Base-by-base conservation (phyloP, 2,329 filamentous ascomycete genomes). In the Parasarocladium wereldwijsianum region DNA sequence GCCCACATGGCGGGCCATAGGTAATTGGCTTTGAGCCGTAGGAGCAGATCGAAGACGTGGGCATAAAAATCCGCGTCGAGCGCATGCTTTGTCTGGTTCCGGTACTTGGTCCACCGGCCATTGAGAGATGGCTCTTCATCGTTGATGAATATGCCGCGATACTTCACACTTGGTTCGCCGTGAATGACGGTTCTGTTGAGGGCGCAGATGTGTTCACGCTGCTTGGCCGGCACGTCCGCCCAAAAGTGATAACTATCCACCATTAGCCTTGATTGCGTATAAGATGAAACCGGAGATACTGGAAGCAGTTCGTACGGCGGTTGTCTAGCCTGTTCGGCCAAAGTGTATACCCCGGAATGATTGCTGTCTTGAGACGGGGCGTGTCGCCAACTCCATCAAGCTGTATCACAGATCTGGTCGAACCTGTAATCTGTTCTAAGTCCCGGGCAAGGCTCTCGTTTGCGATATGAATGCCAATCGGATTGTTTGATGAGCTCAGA, bases 1-100 rank as follows among this genome's bases (percentile, higher is more conserved):
- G 62, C 65, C 78, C 76, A 83, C 49, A 69, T 62, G 2, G 74
- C 66, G 2, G 77, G 78, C 77, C 78, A 83, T 30, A 83, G 55
- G 43, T 80, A 82, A 49, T 83, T 83, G 17, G 75, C 77, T 30
- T 68, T 64, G 24, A 78, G 58, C 9, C 77, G 64, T 8, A 83
- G 64, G 5, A 82, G 53, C 2, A 83, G 57, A 51, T 83, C 78
- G 39, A 79, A 81, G 13, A 84, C 68, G 20, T 65, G 64, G 4
- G 62, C 53, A 49, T 82, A 80, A 47, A 83, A 80, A 4, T 67
- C 62, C n/a, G 66, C 57, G 33, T 68, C 26, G 20, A 33, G 25
- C 9, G 17, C 69, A 36, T 61, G 67, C 2, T 60, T 62, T 5
- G 51, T 36, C 3, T 55, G 53, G 19, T 60, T 53, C 34, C 56